Evolutionary conservation across 2,329 filamentous ascomycete species (phyloP).

Genomic region (Beauveria scarabaeidicola): DNA sequence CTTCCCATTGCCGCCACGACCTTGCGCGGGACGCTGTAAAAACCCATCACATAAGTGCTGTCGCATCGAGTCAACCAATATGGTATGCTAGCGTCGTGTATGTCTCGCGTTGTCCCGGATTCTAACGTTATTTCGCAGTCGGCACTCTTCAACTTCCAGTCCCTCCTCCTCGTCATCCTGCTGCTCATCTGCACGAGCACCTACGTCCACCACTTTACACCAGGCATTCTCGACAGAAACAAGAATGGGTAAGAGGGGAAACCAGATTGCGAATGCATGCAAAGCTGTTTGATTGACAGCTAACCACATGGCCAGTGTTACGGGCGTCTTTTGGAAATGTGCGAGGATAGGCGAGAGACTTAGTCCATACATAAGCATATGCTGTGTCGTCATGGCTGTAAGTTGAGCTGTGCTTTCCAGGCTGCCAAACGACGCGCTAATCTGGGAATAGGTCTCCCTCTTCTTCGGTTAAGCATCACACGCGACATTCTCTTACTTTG

Average conservation of each 20-base stretch:
- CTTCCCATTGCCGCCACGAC: not conserved
- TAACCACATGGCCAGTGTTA: constrained; percentile 27
- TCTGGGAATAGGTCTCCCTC: constrained; percentile 24
- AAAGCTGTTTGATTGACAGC: not conserved
- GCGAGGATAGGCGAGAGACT: constrained; percentile 86
- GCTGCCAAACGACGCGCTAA: not conserved
- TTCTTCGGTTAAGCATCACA: constrained; percentile 29
- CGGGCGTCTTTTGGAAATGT: constrained; percentile 92
- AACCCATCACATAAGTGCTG: not conserved
- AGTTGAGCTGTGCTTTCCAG: constrained; percentile 17
- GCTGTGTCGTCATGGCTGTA: constrained; percentile 91
- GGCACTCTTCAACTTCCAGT: constrained; percentile 98
- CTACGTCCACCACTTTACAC: constrained; percentile 85
- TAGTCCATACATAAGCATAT: constrained; percentile 91
- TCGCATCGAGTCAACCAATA: constrained; percentile 12
- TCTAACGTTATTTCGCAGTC: constrained; percentile 47
- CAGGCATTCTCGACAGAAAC: constrained; percentile 82
- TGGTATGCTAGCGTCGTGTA: constrained; percentile 17
- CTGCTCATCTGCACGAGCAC: constrained; percentile 93
- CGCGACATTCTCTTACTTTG: not conserved
- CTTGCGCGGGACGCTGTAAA: not conserved
- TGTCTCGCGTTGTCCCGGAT: not conserved
- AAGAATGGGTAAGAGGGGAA: constrained; percentile 65
- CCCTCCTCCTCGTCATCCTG: constrained; percentile 85
- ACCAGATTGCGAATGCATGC: too few relatives aligned